Evolutionary conservation across 495 filamentous ascomycete species (phyloP), one percentile per base, ranked within the genome.

Genomic region (Penicillium maclennaniae): DNA sequence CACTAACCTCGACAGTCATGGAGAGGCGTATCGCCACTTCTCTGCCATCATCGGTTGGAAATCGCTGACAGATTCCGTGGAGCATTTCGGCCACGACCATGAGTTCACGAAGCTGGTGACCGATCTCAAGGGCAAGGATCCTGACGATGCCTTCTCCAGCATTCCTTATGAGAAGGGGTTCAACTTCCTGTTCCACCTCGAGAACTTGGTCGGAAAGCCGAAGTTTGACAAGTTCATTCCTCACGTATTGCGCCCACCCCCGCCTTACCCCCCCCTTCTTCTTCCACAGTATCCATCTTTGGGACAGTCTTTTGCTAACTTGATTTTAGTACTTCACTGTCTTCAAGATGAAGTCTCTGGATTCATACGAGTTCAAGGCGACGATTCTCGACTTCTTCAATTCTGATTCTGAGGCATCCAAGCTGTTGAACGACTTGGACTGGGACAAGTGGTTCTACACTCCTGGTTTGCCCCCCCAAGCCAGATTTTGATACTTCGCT

Each of bases 181-280:
- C 61, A 81, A 80, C 54, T 88, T 89, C 62, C 74, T 98, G 47
- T 96, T 86, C 66, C 80, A 88, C 56, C 79, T 98, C 8, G 93
- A 98, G 56, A 85, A 83, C 26, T 76, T 93, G 9, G 75, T 98
- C 2, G 90, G 91, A n/a, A 86, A 88, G 58, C 76, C 84, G 38
- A 87, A 89, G 62, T 98, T 91, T 71, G 86, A 97, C 76, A 85
- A 82, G 55, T 98, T 96, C 71, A 96, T 98, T 58, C 91, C 92
- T 34, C 82, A 96, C 67, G 80, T 81, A 70, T n/a, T n/a, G n/a
- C n/a, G 49, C 16, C 14, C 0, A 4, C 14, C 46, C 8, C 25
- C 23, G 9, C n/a, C n/a, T n/a, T n/a, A n/a, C n/a, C n/a, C n/a
- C n/a, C n/a, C n/a, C n/a, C n/a, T n/a, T n/a, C n/a, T n/a, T n/a